Evolutionary conservation across 2,329 filamentous ascomycete species (phyloP), one percentile per base, ranked within the genome.

Genomic region (Diaporthe sp.): DNA sequence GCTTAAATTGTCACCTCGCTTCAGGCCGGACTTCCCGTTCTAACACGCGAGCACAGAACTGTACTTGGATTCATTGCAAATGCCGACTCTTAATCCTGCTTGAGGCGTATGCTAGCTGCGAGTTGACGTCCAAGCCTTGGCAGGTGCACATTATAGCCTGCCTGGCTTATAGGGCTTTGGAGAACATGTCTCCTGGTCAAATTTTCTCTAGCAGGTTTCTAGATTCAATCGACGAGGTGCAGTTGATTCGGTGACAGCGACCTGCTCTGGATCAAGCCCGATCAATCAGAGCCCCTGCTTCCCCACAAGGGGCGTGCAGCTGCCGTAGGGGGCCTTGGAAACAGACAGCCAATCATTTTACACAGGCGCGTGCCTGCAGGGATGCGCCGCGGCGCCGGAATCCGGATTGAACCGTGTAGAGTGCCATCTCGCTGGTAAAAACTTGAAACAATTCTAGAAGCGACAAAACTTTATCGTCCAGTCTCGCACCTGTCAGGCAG

Each of bases 281-380:
- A 28, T 62, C 72, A 51, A 55, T 31, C 65, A 69, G 39, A 42
- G 31, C 62, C 49, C 55, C 57, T 51, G 65, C 31, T 44, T 53
- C 42, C 59, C 71, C 39, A 65, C 71, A 34, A 44, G 28, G 46
- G 58, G 44, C 25, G 46, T 65, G 51, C 68, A 65, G 65, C 25
- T 59, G 39, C 39, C 55, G 57, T 10, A 58, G 28, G 25, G 28
- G 28, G 37, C 37, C 17, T 42, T 44, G 37, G 28, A 68, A 62
- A 70, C 34, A 65, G 44, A 42, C 73, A 73, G 73, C 75, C 75
- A 76, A 76, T 76, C 75, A 71, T 70, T 57, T 70, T 65, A 75
- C 73, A 76, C 55, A 42, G 25, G 61, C n/a, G 44, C 69, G 61
- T 51, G 58, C 39, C 19, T n/a, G 34, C 51, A 65, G 59, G 69